Evolutionary conservation across 805 yeast genomes (phyloP).

Genomic region (Metschnikowia santaceciliae): DNA sequence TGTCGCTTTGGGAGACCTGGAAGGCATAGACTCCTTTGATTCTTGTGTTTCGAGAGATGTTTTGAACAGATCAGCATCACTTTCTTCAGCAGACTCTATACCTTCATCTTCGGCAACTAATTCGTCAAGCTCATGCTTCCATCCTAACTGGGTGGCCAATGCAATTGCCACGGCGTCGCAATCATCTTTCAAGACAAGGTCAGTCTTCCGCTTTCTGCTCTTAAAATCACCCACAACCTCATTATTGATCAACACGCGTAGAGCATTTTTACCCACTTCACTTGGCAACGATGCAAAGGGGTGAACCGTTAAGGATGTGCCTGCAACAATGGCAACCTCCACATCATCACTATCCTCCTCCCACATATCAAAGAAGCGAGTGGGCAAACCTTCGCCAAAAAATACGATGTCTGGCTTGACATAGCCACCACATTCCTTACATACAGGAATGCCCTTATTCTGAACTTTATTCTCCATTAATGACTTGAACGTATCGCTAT

Average conservation of each 20-base stretch:
- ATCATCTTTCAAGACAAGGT: conserved; percentile 55
- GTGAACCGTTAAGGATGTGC: conserved; percentile 83
- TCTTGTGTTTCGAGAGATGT: neutral
- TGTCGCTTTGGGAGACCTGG: neutral
- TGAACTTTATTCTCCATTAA: conserved; percentile 30
- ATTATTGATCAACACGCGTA: conserved; percentile 67
- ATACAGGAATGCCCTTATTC: conserved; percentile 45
- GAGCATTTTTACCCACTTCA: conserved; percentile 46
- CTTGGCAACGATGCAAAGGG: conserved; percentile 87
- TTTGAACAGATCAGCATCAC: neutral
- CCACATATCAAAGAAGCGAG: conserved; percentile 63
- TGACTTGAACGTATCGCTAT: conserved; percentile 40
- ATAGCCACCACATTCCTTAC: conserved; percentile 64
- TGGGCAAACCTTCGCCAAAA: conserved; percentile 86
- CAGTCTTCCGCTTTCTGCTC: conserved; percentile 47
- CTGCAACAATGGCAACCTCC: conserved; percentile 82
- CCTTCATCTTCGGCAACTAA: conserved; percentile 23
- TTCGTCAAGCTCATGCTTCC: conserved; percentile 54
- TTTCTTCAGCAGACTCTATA: neutral
- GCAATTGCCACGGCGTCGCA: conserved; percentile 63
- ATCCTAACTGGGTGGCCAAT: conserved; percentile 55
- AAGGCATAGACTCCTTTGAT: neutral
- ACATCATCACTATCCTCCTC: conserved; percentile 50
- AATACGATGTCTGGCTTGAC: conserved; percentile 94
- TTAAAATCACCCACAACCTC: conserved; percentile 76